These are phyloP conservation scores for Beauveria medogensis DNA, from an alignment of 2,329 filamentous ascomycete species.

Conservation along the genomic window DNA sequence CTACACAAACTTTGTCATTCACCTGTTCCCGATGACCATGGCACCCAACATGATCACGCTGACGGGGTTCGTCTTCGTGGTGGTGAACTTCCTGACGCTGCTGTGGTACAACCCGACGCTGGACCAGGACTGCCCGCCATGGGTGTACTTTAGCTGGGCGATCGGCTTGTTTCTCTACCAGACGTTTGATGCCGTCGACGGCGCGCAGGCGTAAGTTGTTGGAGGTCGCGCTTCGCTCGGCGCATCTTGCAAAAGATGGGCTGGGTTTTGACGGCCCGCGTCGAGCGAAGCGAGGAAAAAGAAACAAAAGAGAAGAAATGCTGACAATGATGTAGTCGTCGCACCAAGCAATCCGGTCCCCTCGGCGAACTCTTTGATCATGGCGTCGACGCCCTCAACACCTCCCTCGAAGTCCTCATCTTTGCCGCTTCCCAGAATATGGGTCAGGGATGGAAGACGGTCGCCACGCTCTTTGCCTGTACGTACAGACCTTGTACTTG, in stretches of 20 bases:
- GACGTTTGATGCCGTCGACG: slow-evolving; percentile 96
- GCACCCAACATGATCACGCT: slow-evolving; percentile 84
- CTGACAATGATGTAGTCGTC: slow-evolving; percentile 46
- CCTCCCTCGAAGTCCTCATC: slow-evolving; percentile 82
- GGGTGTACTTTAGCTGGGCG: slow-evolving; percentile 94
- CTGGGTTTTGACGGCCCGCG: not conserved
- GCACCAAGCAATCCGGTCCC: slow-evolving; percentile 86
- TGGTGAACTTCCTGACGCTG: slow-evolving; percentile 82
- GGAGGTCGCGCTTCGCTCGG: not conserved
- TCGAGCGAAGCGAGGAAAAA: slow-evolving; percentile 7
- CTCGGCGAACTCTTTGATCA: slow-evolving; percentile 96
- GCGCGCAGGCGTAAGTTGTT: slow-evolving; percentile 71
- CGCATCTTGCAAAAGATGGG: not conserved
- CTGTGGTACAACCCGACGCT: slow-evolving; percentile 94
- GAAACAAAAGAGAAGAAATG: not conserved
- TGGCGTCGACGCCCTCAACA: slow-evolving; percentile 94
- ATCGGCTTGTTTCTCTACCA: slow-evolving; percentile 90
- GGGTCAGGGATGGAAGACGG: slow-evolving; percentile 84
- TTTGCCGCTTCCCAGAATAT: slow-evolving; percentile 91
- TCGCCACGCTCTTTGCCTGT: slow-evolving; percentile 77
- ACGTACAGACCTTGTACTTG: slow-evolving; percentile 24
- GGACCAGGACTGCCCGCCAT: slow-evolving; percentile 84
- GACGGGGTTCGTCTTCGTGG: slow-evolving; percentile 81
- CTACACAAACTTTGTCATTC: slow-evolving; percentile 90
- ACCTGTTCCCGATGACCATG: slow-evolving; percentile 93